Conservation (phyloP, 139 green algal genomes). For the Coccomyxa sp. region DNA sequence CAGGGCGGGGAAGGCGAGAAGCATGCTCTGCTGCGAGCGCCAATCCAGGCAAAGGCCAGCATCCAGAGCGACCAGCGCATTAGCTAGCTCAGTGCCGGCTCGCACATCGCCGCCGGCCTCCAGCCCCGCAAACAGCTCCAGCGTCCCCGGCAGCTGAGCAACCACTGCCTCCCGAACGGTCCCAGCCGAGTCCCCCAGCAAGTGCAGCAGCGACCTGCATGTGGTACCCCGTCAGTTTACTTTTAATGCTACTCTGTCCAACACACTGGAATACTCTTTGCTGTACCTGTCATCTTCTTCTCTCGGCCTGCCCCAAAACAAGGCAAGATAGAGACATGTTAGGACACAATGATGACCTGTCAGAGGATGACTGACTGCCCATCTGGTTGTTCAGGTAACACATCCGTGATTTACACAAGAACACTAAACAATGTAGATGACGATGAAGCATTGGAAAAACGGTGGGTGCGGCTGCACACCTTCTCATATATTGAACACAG, state of each 20-base stretch:
- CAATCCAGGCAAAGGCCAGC: neutral
- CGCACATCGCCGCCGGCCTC: neutral
- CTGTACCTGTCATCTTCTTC: too few relatives aligned
- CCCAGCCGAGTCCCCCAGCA: neutral
- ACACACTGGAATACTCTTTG: neutral
- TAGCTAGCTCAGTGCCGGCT: neutral
- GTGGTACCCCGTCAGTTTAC: neutral
- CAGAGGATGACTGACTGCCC: neutral
- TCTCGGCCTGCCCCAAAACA: too few relatives aligned
- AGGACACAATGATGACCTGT: too few relatives aligned
- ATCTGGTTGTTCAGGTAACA: neutral
- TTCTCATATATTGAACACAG: neutral
- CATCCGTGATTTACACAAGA: neutral
- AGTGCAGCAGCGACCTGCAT: neutral
- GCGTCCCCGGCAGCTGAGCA: neutral
- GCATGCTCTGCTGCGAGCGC: neutral
- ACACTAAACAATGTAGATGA: neutral
- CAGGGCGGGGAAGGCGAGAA: neutral
- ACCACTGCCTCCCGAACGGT: neutral
- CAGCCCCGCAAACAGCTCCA: neutral
- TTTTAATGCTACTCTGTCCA: neutral
- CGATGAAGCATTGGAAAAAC: neutral
- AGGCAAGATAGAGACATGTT: too few relatives aligned
- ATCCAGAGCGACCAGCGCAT: neutral
- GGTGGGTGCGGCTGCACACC: neutral